Evolutionary conservation across 1,284 basidiomycete genomes (phyloP).

Genomic region (Apiotrichum mycotoxinovorans): DNA sequence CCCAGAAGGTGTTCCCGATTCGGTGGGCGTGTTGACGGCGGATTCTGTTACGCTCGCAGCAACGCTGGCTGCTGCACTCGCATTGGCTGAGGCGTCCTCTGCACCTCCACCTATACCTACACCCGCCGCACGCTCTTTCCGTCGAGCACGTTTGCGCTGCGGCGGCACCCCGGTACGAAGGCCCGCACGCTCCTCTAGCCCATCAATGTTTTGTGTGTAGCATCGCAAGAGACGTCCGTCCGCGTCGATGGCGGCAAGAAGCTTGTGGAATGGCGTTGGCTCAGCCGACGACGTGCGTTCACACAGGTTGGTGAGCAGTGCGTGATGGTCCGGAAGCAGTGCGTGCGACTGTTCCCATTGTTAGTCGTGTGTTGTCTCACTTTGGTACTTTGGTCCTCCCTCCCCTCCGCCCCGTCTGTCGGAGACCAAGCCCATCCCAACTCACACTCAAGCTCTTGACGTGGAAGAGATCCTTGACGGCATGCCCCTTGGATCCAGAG

Average conservation of each 20-base stretch:
- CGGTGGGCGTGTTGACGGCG: not conserved
- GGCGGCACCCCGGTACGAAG: constrained; percentile 54
- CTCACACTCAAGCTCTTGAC: constrained; percentile 82
- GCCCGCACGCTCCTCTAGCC: constrained; percentile 78
- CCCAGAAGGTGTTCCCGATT: constrained; percentile 5
- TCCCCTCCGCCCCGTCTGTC: too few relatives aligned
- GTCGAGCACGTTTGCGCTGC: not conserved
- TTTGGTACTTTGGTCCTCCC: too few relatives aligned
- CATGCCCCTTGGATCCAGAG: constrained; percentile 60
- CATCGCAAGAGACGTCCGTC: constrained; percentile 75
- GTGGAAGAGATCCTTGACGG: constrained; percentile 87
- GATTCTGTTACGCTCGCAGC: constrained; percentile 6
- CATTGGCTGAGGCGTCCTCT: not conserved
- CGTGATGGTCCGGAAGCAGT: constrained; percentile 67
- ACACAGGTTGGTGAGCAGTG: constrained; percentile 76
- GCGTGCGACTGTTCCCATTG: constrained; percentile 28
- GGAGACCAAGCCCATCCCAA: constrained; percentile 22
- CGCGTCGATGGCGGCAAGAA: constrained; percentile 71
- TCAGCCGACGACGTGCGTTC: constrained; percentile 66
- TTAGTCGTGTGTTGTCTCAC: not conserved
- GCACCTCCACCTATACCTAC: not conserved
- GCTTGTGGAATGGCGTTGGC: constrained; percentile 78
- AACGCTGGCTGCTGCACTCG: constrained; percentile 3
- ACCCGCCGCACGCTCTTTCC: too few relatives aligned
- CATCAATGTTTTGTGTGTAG: constrained; percentile 94